A percentile compares a stretch with the other conserved stretches of the same genome.
Evolutionary conservation across 345 rosid genomes (phyloP).

Genomic region (Pistacia atlantica): DNA sequence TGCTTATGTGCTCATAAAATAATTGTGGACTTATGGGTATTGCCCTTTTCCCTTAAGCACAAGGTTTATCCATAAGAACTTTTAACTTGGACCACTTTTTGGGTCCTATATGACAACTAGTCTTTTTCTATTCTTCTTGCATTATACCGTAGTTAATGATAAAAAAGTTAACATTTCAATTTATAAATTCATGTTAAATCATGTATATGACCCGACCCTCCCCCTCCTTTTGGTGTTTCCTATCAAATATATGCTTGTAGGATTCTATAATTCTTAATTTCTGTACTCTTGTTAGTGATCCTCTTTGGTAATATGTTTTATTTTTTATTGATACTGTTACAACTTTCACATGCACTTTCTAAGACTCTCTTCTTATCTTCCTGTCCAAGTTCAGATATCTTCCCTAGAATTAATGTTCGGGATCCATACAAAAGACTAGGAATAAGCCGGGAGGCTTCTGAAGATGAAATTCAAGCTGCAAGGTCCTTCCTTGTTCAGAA

Average conservation of each 20-base stretch:
- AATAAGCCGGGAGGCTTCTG: conserved; percentile 91
- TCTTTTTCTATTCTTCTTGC: conserved; percentile 5
- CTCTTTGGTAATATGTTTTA: not conserved
- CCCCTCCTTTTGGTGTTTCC: too few relatives aligned
- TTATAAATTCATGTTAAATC: not conserved
- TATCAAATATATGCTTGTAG: not conserved
- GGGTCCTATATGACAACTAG: not conserved
- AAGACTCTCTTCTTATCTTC: conserved; percentile 7
- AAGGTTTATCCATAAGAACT: not conserved
- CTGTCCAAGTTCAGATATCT: conserved; percentile 52
- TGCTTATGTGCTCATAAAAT: not conserved
- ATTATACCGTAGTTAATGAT: not conserved
- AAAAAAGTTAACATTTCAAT: not conserved
- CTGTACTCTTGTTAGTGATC: not conserved
- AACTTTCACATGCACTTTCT: not conserved
- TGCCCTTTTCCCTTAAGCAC: not conserved
- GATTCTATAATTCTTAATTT: not conserved
- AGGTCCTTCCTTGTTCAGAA: conserved; percentile 82
- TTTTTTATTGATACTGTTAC: not conserved
- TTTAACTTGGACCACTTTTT: not conserved
- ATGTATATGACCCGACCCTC: too few relatives aligned
- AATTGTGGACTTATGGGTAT: not conserved
- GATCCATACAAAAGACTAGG: conserved; percentile 93
- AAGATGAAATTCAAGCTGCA: conserved; percentile 92
- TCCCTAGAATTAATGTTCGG: conserved; percentile 81